Percentiles rank a stretch among this genome's conserved stretches.
phyloP scores from a whole-genome alignment of 768 basidiomycete species.

The Omphalotus guepiniiformis region DNA sequence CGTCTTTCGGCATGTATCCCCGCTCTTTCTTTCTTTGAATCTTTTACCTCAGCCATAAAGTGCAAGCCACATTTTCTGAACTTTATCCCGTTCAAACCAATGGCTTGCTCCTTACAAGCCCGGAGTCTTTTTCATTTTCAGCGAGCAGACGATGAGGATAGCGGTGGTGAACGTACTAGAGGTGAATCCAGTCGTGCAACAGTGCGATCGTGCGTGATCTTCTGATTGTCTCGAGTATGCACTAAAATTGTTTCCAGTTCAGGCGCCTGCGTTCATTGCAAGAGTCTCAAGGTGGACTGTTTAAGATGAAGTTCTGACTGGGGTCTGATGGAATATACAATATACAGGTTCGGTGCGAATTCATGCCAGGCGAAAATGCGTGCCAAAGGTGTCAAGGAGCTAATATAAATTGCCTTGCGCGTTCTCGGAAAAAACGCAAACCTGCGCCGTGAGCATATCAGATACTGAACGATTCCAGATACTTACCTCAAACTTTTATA shows the following conservation, averaged over 20 bases:
- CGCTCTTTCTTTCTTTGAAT: too few relatives aligned
- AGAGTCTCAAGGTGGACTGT: slow-evolving; percentile 45
- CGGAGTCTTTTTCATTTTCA: neutral
- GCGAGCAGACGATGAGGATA: slow-evolving; percentile 6
- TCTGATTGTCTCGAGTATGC: neutral
- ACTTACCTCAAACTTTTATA: slow-evolving; percentile 16
- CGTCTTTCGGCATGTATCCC: too few relatives aligned
- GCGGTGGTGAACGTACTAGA: slow-evolving; percentile 1
- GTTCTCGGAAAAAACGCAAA: slow-evolving; percentile 53
- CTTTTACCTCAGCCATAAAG: too few relatives aligned
- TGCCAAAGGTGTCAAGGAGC: slow-evolving; percentile 48
- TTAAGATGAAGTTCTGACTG: too few relatives aligned
- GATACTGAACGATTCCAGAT: neutral
- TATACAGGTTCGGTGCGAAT: slow-evolving; percentile 49
- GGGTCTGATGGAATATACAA: too few relatives aligned
- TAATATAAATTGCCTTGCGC: slow-evolving; percentile 41
- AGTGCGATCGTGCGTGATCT: neutral
- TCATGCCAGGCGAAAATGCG: slow-evolving; percentile 35
- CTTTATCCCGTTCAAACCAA: too few relatives aligned
- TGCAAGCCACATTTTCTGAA: too few relatives aligned
- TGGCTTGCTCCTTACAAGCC: too few relatives aligned
- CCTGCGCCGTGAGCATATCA: slow-evolving; percentile 44
- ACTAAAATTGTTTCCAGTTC: slow-evolving; percentile 25
- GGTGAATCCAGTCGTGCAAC: neutral
- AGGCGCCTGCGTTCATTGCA: slow-evolving; percentile 55